A percentile compares a stretch with the other conserved stretches of the same genome.
phyloP scores from a whole-genome alignment of 192 early-diverging fungal species.

The Backusella tarrabulga region DNA sequence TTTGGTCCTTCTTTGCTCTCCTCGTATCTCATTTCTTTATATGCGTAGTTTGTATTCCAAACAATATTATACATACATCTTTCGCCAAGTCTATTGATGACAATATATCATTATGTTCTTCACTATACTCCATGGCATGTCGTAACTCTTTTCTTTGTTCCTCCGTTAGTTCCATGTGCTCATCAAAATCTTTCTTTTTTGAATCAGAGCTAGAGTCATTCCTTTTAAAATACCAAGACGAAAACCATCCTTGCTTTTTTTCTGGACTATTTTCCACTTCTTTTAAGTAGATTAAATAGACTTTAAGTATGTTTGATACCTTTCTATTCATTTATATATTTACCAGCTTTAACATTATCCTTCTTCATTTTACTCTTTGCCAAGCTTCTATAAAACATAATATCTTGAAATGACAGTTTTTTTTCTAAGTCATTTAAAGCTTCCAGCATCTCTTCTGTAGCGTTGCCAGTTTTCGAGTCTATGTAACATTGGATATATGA shows the following conservation, averaged over 20 bases:
- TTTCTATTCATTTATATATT: background rate
- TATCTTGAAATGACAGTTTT: conserved; percentile 71
- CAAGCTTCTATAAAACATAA: conserved; percentile 68
- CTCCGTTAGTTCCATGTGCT: conserved; percentile 48
- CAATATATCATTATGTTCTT: conserved; percentile 52
- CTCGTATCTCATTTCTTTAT: background rate
- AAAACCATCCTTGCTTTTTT: background rate
- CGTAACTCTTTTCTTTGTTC: conserved; percentile 74
- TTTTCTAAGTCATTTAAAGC: conserved; percentile 59
- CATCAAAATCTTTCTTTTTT: background rate
- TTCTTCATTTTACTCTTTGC: conserved; percentile 60
- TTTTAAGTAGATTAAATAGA: background rate
- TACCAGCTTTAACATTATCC: conserved; percentile 50
- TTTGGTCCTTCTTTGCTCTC: background rate
- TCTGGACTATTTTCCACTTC: background rate
- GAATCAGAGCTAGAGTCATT: background rate
- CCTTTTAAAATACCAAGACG: background rate
- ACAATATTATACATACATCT: conserved; percentile 41
- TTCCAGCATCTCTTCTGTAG: conserved; percentile 34
- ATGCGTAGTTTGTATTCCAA: background rate
- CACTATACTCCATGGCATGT: conserved; percentile 80
- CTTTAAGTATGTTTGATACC: background rate
- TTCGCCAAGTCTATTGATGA: conserved; percentile 54
- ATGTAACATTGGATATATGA: conserved; percentile 66
- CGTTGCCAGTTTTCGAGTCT: conserved; percentile 35